These are phyloP conservation scores for Helotiales sp. DNA, from an alignment of 2,329 filamentous ascomycete genomes.

Conservation along the genomic window DNA sequence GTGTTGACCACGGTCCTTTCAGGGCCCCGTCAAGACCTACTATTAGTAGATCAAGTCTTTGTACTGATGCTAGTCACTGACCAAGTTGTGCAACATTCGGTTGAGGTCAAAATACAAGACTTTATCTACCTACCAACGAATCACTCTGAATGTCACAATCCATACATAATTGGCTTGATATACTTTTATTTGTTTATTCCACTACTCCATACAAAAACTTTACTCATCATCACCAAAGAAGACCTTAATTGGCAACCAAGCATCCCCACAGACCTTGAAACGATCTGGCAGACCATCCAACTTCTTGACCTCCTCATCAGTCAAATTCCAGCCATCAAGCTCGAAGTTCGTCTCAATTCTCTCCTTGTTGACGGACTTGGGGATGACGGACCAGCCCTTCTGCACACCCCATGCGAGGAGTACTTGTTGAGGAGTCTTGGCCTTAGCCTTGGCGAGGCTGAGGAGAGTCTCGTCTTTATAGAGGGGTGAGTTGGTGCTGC, in stretches of 20 bases:
- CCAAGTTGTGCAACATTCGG: no score
- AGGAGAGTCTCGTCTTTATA: slow-evolving; percentile 69
- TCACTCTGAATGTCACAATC: no score
- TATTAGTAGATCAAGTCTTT: no score
- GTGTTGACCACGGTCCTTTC: no score
- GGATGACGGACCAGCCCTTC: slow-evolving; percentile 82
- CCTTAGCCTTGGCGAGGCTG: slow-evolving; percentile 67
- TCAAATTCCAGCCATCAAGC: slow-evolving; percentile 74
- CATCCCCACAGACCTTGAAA: slow-evolving; percentile 82
- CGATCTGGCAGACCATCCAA: slow-evolving; percentile 56
- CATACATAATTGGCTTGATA: no score
- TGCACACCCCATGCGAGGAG: slow-evolving; percentile 81
- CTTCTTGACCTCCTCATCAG: slow-evolving; percentile 71
- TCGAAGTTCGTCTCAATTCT: slow-evolving; percentile 80
- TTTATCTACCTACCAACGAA: no score
- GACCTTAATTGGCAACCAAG: slow-evolving; percentile 76
- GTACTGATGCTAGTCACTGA: no score
- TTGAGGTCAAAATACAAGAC: no score
- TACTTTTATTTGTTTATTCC: background rate
- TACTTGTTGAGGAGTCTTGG: slow-evolving; percentile 75
- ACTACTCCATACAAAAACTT: background rate
- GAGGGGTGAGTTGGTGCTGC: slow-evolving; percentile 71
- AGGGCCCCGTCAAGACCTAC: no score
- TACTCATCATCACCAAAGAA: slow-evolving; percentile 87
- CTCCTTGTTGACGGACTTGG: slow-evolving; percentile 77